phyloP scores from a whole-genome alignment of 768 basidiomycete species.

The Hypsizygus marmoreus region DNA sequence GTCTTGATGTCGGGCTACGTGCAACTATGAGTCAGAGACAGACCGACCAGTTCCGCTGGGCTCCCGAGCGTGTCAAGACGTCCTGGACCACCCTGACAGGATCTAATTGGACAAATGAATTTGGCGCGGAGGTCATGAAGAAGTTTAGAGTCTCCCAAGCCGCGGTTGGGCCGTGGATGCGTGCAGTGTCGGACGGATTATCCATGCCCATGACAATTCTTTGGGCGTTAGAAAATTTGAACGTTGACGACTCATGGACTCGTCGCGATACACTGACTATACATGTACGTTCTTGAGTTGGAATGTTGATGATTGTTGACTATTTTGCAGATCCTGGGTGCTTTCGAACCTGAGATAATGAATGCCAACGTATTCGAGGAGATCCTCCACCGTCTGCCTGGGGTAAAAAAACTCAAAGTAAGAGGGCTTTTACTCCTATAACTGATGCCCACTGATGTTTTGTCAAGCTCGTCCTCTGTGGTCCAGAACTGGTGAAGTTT shows the following conservation, averaged over 20 bases:
- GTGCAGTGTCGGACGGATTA: not conserved
- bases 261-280: not conserved
- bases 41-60: not conserved
- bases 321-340: not conserved
- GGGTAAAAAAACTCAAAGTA: not conserved
- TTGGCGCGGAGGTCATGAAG: not conserved
- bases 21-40: conserved; percentile 18
- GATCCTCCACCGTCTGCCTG: not conserved
- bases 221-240: conserved; percentile 5
- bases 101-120: not conserved
- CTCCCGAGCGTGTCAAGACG: conserved; percentile 3
- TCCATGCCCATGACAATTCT: conserved; percentile 2
- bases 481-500: too few relatives aligned
- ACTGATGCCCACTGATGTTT: not conserved
- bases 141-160: not conserved
- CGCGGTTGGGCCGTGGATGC: not conserved
- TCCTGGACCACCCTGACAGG: not conserved
- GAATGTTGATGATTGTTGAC: not conserved
- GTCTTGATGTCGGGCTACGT: conserved; percentile 22
- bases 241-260: conserved; percentile 1
- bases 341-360: not conserved
- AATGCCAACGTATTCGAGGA: conserved; percentile 2
- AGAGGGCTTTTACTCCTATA: not conserved
- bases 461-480: too few relatives aligned
- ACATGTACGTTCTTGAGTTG: not conserved